Evolutionary conservation across 371 early-diverging fungal species (phyloP), one percentile per base, ranked within the genome.

Genomic region (Mucor racemosus): DNA sequence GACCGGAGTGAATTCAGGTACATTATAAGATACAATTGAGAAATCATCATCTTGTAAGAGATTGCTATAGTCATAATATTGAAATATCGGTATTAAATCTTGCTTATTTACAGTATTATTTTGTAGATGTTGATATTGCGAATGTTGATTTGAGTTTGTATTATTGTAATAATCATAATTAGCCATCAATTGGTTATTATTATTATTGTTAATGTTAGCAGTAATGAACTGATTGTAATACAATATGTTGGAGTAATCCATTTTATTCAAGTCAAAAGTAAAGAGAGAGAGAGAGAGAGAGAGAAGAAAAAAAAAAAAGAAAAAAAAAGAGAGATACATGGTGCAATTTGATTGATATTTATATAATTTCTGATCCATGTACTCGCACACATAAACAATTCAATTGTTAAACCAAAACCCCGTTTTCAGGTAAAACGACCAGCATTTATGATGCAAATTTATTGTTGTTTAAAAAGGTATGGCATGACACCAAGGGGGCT

Each of bases 21-120:
- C 53, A 31, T 26, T 53, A 53, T 53, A 53, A 26, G 53, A 53
- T 10, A 34, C 62, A 50, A 70, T 66, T 21, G 71, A 70, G 34
- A 66, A 62, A 40, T 50, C 59, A 36, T 66, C 71, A 17, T 70
- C 71, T 26, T 66, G 66, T n/a, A 66, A 50, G 14, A 58, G 33
- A 54, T 61, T 62, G 9, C 14, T 15, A 13, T 38, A 31, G 26
- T 55, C 54, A 31, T 44, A 0, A 42, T 39, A 64, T 64, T 39
- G 19, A 10, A 33, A 31, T n/a, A 41, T 33, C n/a, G 39, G 41
- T 14, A 21, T 39, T 58, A 17, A 10, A 21, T 58, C 36, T 6
- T 53, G 53, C 53, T 53, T 53, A 10, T n/a, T 56, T 36, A 17
- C 57, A 36, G 57, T 9, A 36, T 17, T 17, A 34, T 9, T 56